Base-by-base conservation (phyloP, 2,329 filamentous ascomycete species). In the Penicillium sp. region DNA sequence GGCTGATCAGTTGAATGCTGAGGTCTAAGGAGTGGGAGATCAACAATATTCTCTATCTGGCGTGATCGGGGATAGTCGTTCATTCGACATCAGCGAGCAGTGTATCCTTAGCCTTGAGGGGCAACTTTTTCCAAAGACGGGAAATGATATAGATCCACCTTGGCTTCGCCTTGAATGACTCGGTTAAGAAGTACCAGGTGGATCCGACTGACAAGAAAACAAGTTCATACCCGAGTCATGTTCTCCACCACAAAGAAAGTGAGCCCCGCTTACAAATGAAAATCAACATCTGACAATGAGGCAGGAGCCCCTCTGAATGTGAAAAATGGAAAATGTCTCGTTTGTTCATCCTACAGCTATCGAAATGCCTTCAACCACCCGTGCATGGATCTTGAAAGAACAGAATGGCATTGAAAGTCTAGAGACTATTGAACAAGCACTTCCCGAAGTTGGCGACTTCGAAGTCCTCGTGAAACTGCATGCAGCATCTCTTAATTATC, bases 1-100 rank as follows among this genome's bases (percentile, higher is more conserved):
- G 72, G 9, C 65, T 2, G n/a, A 36, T 7, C 28, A 45, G 23
- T 16, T 56, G 31, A 45, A 28, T 21, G 45, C 13, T 7, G 13
- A n/a, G 13, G 28, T 9, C 28, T 3, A 29, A 8, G 28, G 4
- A 12, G 8, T 29, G 28, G 28, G 28, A 9, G 10, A 12, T 9
- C 10, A 10, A 9, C 7, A 3, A 12, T 3, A 8, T 28, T 9
- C 9, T 7, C 3, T 29, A 8, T 29, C 28, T 29, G 28, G 10
- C 2, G 18, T 21, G 18, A 21, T 21, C 18, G 18, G 18, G 3
- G 18, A 21, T 21, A 21, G 18, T 21, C 18, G 18, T 21, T 21
- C 18, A 21, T 2, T 21, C 18, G 18, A 21, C 18, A 21, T 21
- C 18, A 21, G 18, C 2, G 18, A 21, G 18, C 2, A 21, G 18